phyloP scores from a whole-genome alignment of 108 stramenopile species.

The Aurantiochytrium sp. region DNA sequence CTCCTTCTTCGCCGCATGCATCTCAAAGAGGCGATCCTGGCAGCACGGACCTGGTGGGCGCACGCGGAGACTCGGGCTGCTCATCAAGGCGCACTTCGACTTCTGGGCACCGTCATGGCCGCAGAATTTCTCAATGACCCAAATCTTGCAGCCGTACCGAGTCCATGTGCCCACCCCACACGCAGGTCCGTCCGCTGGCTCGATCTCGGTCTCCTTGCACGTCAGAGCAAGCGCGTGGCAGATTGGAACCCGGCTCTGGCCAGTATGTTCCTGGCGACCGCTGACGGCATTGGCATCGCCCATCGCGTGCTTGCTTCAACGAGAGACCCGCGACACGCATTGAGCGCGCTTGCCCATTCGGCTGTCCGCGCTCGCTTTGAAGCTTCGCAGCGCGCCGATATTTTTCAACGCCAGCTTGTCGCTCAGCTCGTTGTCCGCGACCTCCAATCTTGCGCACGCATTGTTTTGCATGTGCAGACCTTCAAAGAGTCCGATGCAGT shows the following conservation, averaged over 20 bases:
- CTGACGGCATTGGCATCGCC: background rate
- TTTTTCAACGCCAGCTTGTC: background rate
- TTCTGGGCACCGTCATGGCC: background rate
- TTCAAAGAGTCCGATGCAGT: background rate
- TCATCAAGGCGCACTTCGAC: background rate
- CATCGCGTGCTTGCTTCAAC: background rate
- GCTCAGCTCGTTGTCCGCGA: background rate
- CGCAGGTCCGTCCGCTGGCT: background rate
- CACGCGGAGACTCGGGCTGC: background rate
- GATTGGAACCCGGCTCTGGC: background rate
- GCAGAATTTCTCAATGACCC: background rate
- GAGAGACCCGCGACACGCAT: background rate
- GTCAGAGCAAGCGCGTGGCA: background rate
- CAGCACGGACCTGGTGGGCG: background rate
- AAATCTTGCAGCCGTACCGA: background rate
- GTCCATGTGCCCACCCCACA: background rate
- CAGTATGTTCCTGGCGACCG: background rate
- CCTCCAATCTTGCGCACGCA: background rate
- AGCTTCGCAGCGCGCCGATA: background rate
- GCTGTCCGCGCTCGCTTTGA: background rate
- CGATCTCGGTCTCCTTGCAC: background rate
- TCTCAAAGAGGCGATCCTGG: background rate
- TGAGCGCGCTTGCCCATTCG: too few species aligned
- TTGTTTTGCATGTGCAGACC: background rate
- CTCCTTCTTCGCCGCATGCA: background rate